Evolutionary conservation across 2,329 filamentous ascomycete genomes (phyloP).

Genomic region (Neocatenulostroma microsporum): DNA sequence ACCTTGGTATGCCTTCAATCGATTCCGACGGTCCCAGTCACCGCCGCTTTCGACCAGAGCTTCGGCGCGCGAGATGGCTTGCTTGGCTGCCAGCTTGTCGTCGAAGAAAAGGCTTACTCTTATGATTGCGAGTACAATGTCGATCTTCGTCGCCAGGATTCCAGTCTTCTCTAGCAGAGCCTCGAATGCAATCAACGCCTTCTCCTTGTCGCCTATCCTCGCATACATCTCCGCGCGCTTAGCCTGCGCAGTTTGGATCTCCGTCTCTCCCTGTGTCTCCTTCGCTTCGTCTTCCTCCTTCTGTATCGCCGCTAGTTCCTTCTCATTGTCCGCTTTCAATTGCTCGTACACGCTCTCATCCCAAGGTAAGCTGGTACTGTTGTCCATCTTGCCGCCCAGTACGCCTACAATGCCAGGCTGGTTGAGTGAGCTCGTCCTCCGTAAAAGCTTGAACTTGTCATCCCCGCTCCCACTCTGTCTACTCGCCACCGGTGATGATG

Average conservation of each 20-base stretch:
- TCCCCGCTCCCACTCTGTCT: too few relatives aligned
- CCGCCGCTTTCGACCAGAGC: conserved; percentile 87
- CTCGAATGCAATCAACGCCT: conserved; percentile 87
- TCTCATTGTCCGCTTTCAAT: conserved; percentile 73
- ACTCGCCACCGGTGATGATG: conserved; percentile 17
- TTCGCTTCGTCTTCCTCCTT: conserved; percentile 78
- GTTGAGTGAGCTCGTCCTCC: conserved; percentile 43
- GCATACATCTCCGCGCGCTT: conserved; percentile 97
- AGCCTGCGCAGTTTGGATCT: conserved; percentile 83
- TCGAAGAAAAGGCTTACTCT: conserved; percentile 93
- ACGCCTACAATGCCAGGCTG: conserved; percentile 46
- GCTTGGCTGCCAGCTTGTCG: conserved; percentile 86
- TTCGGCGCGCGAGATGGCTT: conserved; percentile 83
- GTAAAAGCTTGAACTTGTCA: conserved; percentile 28
- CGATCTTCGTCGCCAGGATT: conserved; percentile 93
- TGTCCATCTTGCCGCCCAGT: conserved; percentile 35
- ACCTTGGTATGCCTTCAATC: conserved; percentile 96
- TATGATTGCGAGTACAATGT: conserved; percentile 92
- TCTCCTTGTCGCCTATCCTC: conserved; percentile 94
- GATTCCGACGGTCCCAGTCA: conserved; percentile 97
- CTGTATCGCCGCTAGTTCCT: conserved; percentile 50
- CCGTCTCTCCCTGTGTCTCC: conserved; percentile 93
- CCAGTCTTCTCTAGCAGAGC: conserved; percentile 95
- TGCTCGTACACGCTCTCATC: conserved; percentile 87
- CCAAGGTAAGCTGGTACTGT: conserved; percentile 70